These are phyloP conservation scores for Fusarium abutilonis DNA, from an alignment of 2,329 filamentous ascomycete genomes.

Conservation along the genomic window DNA sequence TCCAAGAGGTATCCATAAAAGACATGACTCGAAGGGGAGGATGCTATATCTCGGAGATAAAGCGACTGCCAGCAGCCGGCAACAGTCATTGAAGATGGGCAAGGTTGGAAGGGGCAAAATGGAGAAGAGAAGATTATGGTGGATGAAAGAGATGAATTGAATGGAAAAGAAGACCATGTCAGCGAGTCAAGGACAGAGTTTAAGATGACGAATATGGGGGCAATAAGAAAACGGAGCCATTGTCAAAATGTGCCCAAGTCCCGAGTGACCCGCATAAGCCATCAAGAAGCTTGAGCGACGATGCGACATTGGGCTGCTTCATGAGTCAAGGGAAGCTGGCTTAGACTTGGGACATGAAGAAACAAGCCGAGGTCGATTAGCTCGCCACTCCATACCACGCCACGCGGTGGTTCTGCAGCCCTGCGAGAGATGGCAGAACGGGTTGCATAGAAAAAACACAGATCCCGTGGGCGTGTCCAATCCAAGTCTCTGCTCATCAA, in stretches of 20 bases:
- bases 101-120: neutral
- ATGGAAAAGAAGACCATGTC: neutral
- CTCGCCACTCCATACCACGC: constrained; percentile 1
- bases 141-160: neutral
- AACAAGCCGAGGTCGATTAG: neutral
- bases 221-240: neutral
- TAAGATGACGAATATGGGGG: neutral
- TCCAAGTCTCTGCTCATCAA: neutral
- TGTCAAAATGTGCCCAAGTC: neutral
- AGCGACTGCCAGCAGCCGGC: constrained; percentile 33
- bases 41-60: constrained; percentile 5
- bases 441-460: constrained; percentile 14
- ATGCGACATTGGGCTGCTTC: constrained; percentile 9
- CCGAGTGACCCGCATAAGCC: constrained; percentile 1
- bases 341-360: neutral
- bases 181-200: constrained; percentile 20
- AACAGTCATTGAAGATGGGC: constrained; percentile 1
- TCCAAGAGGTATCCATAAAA: constrained; percentile 1
- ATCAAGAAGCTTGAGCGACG: constrained; percentile 8
- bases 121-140: constrained; percentile 2
- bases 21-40: constrained; percentile 7
- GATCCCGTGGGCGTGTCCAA: neutral
- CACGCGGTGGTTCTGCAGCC: constrained; percentile 21
- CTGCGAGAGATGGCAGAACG: constrained; percentile 19
- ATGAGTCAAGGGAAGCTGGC: constrained; percentile 17